Conservation (phyloP, 148 eudicot species). For the Arctostaphylos glauca region DNA sequence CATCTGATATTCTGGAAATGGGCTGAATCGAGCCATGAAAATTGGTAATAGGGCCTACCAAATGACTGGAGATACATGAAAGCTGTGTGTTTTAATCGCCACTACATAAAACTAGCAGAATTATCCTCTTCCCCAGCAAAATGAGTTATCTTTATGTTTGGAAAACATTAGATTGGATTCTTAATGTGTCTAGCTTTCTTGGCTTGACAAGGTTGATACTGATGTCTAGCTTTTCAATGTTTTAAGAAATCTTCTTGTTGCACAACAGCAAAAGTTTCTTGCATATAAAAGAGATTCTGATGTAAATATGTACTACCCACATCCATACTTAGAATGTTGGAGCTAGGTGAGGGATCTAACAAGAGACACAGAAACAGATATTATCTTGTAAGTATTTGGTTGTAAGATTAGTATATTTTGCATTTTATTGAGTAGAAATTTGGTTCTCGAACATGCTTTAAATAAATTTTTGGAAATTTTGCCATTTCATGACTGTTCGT, state of each 20-base stretch:
- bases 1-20: no score
- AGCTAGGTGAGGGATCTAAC: neutral
- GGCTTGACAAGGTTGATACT: constrained; percentile 34
- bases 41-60: no score
- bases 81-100: no score
- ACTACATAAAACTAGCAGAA: no score
- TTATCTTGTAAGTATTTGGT: neutral
- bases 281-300: neutral
- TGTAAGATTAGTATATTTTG: neutral
- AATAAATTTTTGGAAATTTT: neutral
- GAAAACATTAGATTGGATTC: no score
- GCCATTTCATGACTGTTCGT: neutral
- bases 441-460: constrained; percentile 1
- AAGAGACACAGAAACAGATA: neutral
- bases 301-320: constrained; percentile 10
- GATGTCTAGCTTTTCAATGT: neutral
- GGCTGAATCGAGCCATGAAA: no score
- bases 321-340: constrained; percentile 7
- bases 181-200: no score
- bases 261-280: neutral
- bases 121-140: no score
- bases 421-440: neutral
- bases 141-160: no score
- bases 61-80: no score
- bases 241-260: neutral